Conservation (phyloP, 305 asterid species). For the Fraxinus albicans region DNA sequence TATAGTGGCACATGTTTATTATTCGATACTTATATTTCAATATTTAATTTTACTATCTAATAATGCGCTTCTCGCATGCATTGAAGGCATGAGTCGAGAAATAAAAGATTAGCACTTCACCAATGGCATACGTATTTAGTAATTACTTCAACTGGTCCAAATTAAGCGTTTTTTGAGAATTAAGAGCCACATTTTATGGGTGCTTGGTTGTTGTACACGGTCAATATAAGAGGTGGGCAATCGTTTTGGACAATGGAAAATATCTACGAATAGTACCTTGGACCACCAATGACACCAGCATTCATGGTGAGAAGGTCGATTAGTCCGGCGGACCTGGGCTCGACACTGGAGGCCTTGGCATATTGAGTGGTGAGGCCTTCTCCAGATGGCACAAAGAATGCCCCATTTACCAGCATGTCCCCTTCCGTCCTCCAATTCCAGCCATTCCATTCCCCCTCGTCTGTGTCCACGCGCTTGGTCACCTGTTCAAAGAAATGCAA, state of each 20-base stretch:
- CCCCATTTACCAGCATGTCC: constrained; percentile 77
- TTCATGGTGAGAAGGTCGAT: constrained; percentile 66
- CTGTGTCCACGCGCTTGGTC: constrained; percentile 78
- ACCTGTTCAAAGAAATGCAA: constrained; percentile 39
- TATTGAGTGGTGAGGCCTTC: constrained; percentile 55
- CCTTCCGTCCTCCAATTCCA: constrained; percentile 97
- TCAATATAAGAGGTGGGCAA: neutral
- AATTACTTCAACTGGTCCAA: neutral
- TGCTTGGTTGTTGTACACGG: neutral
- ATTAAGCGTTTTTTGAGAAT: neutral
- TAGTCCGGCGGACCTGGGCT: constrained; percentile 57
- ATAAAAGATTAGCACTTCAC: neutral
- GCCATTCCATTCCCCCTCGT: constrained; percentile 61
- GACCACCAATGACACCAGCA: constrained; percentile 73
- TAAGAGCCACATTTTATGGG: neutral
- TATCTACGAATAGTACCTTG: constrained; percentile 43
- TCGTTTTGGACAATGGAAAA: too few relatives aligned
- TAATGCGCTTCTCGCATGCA: neutral
- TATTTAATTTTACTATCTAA: too few relatives aligned
- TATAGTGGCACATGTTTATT: neutral
- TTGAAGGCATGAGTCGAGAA: neutral
- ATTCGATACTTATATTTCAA: neutral
- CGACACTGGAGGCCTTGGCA: constrained; percentile 72
- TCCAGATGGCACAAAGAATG: constrained; percentile 84
- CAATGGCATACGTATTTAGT: neutral